A percentile compares a stretch with the other conserved stretches of the same genome.
Conservation (phyloP, 148 eudicot species). For the Fagopyrum tataricum region DNA sequence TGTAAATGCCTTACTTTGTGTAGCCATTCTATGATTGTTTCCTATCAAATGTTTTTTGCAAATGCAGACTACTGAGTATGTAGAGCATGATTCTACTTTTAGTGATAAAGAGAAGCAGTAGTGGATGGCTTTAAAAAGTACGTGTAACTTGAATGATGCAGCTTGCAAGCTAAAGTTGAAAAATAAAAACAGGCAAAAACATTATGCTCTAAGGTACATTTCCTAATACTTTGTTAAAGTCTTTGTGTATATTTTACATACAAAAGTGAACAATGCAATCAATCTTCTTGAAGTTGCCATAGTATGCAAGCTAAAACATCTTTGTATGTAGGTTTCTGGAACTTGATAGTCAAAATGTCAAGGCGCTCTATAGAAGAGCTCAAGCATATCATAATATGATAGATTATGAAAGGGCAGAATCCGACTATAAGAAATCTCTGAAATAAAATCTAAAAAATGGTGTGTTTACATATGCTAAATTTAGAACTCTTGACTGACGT, state of each 20-base stretch:
- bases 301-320: not conserved
- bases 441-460: constrained; percentile 87
- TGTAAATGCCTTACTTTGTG: not conserved
- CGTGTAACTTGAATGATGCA: constrained; percentile 77
- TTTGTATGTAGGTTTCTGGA: constrained; percentile 71
- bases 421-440: constrained; percentile 88
- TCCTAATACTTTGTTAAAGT: not conserved
- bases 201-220: constrained; percentile 63
- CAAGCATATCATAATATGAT: constrained; percentile 69
- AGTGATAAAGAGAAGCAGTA: constrained; percentile 72
- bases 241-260: too few relatives aligned
- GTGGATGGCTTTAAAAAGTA: constrained; percentile 47
- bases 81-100: constrained; percentile 64
- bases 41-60: constrained; percentile 1
- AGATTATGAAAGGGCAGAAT: constrained; percentile 77
- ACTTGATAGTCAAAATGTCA: too few relatives aligned
- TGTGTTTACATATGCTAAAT: constrained; percentile 9
- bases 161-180: constrained; percentile 81
- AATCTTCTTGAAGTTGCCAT: not conserved
- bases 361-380: constrained; percentile 93
- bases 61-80: constrained; percentile 60
- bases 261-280: not conserved
- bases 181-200: constrained; percentile 70
- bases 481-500: not conserved
- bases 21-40: not conserved